phyloP scores from a whole-genome alignment of 768 basidiomycete genomes.

The Macrocybe gigantea region DNA sequence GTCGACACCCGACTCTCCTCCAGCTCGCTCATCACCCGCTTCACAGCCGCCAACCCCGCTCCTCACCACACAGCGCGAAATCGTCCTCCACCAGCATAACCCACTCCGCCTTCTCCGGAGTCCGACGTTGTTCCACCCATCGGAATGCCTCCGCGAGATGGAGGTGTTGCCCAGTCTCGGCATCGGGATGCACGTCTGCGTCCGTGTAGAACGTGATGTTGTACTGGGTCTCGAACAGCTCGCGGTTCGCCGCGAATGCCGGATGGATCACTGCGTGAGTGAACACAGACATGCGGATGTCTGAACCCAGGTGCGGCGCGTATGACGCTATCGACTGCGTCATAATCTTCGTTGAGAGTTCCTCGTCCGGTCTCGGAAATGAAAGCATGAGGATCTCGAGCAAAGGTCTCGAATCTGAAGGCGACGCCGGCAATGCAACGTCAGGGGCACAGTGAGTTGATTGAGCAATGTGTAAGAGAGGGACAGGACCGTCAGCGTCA shows the following conservation, averaged over 20 bases:
- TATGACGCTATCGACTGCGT: slow-evolving; percentile 30
- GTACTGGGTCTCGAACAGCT: slow-evolving; percentile 11
- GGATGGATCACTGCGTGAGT: slow-evolving; percentile 27
- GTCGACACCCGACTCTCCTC: slow-evolving; percentile 13
- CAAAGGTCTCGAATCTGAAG: slow-evolving; percentile 17
- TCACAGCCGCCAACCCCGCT: slow-evolving; percentile 26
- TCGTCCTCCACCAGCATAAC: slow-evolving; percentile 39
- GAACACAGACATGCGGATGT: slow-evolving; percentile 30
- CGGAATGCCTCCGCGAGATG: slow-evolving; percentile 35
- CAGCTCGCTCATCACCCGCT: slow-evolving; percentile 24
- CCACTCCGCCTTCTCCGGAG: slow-evolving; percentile 25
- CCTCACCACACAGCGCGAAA: slow-evolving; percentile 33
- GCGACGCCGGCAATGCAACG: slow-evolving; percentile 13
- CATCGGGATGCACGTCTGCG: slow-evolving; percentile 23
- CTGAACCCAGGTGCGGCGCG: slow-evolving; percentile 23
- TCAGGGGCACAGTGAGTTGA: slow-evolving; percentile 1
- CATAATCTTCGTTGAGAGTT: slow-evolving; percentile 21
- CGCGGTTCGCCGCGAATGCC: slow-evolving; percentile 22
- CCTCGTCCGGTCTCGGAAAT: slow-evolving; percentile 30
- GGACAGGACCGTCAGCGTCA: slow-evolving; percentile 12
- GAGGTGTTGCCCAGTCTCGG: slow-evolving; percentile 26
- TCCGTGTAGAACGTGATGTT: slow-evolving; percentile 22
- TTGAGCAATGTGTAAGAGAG: slow-evolving; percentile 7
- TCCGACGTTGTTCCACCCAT: slow-evolving; percentile 19
- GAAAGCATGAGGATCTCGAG: slow-evolving; percentile 36